Base-by-base conservation (phyloP, 176 grass and related monocot species). In the Urochloa ruziziensis region DNA sequence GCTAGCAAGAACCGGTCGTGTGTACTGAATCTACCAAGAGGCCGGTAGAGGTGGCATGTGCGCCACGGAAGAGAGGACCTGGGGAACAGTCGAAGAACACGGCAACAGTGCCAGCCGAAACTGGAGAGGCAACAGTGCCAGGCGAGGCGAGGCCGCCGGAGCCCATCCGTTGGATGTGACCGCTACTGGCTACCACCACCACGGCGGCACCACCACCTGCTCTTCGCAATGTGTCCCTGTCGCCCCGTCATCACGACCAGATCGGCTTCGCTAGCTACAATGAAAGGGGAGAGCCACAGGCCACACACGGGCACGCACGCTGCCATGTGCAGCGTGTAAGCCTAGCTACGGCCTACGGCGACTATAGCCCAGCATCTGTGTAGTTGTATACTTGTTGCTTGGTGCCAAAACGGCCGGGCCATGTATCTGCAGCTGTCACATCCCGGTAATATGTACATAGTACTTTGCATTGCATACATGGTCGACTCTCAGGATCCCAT, bases 81-180 rank as follows among this genome's bases (percentile, higher is more conserved):
- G 78, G 10, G 49, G 18, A 81, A 29, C 64, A 81, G 79, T 54
- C 2, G 63, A 51, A 67, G 61, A 51, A 66, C 62, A 52, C 61
- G 28, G 0, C 34, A 69, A 29, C 51, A 75, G 73, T 37, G n/a
- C 2, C 49, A 6, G 79, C 27, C 10, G 33, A 21, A 21, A 57
- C n/a, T 19, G 79, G 49, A 30, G 79, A 70, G 34, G 63, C 47
- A 52, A 37, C 62, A 54, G 44, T 58, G 11, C n/a, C n/a, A n/a
- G n/a, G n/a, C n/a, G n/a, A n/a, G n/a, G n/a, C n/a, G n/a, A n/a
- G n/a, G n/a, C n/a, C n/a, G n/a, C n/a, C n/a, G n/a, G n/a, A n/a
- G n/a, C n/a, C n/a, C n/a, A n/a, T n/a, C n/a, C n/a, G 30, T 4
- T 21, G 7, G 79, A 81, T 14, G 79, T 81, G 79, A 81, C 79